Evolutionary conservation across 495 filamentous ascomycete species (phyloP).

Genomic region (Jackrogersella minutella): DNA sequence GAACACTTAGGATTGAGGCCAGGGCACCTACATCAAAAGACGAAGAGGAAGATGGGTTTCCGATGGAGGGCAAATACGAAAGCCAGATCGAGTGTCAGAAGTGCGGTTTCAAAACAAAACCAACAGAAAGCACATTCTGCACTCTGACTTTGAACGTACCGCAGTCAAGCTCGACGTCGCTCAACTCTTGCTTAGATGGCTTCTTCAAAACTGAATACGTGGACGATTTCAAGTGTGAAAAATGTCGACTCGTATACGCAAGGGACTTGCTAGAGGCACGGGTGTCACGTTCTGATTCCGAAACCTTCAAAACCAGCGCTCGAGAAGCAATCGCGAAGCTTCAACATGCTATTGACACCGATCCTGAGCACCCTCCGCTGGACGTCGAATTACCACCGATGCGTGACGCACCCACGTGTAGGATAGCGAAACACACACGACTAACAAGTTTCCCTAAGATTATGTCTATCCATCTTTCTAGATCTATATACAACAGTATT

Average conservation of each 20-base stretch:
- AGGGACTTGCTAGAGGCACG: slow-evolving; percentile 47
- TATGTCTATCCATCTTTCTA: slow-evolving; percentile 88
- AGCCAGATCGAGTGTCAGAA: slow-evolving; percentile 92
- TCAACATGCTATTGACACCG: slow-evolving; percentile 68
- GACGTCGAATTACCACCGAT: slow-evolving; percentile 78
- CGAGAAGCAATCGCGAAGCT: slow-evolving; percentile 60
- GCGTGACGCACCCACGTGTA: slow-evolving; percentile 77
- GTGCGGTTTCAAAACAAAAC: slow-evolving; percentile 87
- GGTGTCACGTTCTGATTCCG: slow-evolving; percentile 52
- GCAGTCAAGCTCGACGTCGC: slow-evolving; percentile 62
- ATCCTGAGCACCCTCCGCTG: slow-evolving; percentile 78
- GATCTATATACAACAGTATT: slow-evolving; percentile 84
- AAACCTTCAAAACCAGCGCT: slow-evolving; percentile 56
- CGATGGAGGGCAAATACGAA: slow-evolving; percentile 84
- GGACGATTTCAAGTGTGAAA: slow-evolving; percentile 95
- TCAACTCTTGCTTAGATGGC: slow-evolving; percentile 81
- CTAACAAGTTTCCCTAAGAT: slow-evolving; percentile 88
- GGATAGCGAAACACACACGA: slow-evolving; percentile 84
- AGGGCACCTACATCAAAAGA: slow-evolving; percentile 25
- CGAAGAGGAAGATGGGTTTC: slow-evolving; percentile 74
- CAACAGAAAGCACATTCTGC: slow-evolving; percentile 84
- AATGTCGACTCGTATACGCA: slow-evolving; percentile 86
- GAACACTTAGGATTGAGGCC: slow-evolving; percentile 23
- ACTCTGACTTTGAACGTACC: slow-evolving; percentile 93
- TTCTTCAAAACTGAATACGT: slow-evolving; percentile 95